A percentile compares a stretch with the other conserved stretches of the same genome.
Evolutionary conservation across 345 rosid genomes (phyloP).

Genomic region (Eucalyptus globulus): DNA sequence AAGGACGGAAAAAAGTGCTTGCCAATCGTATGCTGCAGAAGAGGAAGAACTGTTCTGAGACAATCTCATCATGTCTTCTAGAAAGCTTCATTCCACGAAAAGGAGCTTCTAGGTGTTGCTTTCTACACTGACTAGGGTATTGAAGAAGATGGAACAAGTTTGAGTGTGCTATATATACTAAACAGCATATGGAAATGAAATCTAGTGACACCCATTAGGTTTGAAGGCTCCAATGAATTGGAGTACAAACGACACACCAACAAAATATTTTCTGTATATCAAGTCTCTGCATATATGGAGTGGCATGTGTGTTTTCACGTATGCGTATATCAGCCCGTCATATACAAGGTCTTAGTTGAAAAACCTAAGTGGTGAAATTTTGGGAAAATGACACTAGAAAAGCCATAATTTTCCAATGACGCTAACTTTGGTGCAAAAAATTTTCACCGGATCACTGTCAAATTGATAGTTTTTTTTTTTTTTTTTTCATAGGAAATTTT

Average conservation of each 20-base stretch:
- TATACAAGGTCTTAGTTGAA: background rate
- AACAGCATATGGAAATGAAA: background rate
- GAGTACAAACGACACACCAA: background rate
- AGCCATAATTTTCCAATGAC: too few relatives aligned
- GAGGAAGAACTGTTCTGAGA: background rate
- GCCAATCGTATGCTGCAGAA: constrained; percentile 58
- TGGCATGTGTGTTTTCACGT: background rate
- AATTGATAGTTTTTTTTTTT: too few relatives aligned
- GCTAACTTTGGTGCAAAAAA: too few relatives aligned
- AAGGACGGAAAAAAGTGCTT: constrained; percentile 85
- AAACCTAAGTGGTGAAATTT: background rate
- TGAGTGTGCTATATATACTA: background rate
- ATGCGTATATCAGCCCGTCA: background rate
- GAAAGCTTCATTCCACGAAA: background rate
- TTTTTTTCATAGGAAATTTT: too few relatives aligned
- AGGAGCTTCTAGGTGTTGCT: background rate
- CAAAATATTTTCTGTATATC: background rate
- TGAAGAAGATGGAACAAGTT: background rate
- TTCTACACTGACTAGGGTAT: background rate
- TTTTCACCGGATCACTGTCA: too few relatives aligned
- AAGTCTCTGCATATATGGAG: background rate
- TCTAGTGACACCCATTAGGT: background rate
- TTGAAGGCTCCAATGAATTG: background rate
- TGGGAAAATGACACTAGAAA: too few relatives aligned
- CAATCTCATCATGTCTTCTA: background rate